Evolutionary conservation across 116 monocot genomes (phyloP).

Genomic region (Papilionanthe hybrid): DNA sequence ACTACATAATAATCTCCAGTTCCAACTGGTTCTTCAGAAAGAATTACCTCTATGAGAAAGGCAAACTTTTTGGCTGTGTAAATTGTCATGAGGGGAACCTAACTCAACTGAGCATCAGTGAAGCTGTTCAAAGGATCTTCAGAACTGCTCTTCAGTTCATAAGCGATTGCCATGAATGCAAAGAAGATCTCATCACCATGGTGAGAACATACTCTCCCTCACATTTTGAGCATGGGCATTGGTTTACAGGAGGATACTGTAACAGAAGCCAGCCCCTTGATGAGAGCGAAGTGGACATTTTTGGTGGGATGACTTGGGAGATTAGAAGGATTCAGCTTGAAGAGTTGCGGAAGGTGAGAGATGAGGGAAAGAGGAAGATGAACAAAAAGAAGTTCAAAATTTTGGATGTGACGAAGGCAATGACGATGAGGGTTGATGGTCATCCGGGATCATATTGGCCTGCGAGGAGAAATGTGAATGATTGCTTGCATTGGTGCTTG

Average conservation of each 20-base stretch:
- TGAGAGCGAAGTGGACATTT: slow-evolving; percentile 15
- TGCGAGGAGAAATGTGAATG: slow-evolving; percentile 21
- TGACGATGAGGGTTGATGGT: slow-evolving; percentile 52
- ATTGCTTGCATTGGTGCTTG: slow-evolving; percentile 54
- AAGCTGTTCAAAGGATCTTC: slow-evolving; percentile 24
- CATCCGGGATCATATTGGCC: slow-evolving; percentile 40
- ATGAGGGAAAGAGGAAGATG: background rate
- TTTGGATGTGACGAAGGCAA: slow-evolving; percentile 52
- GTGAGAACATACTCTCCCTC: slow-evolving; percentile 50
- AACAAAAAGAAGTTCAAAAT: slow-evolving; percentile 11
- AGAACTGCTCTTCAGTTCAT: slow-evolving; percentile 30
- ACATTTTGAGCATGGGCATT: slow-evolving; percentile 63
- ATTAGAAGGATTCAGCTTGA: slow-evolving; percentile 31
- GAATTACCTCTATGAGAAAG: slow-evolving; percentile 30
- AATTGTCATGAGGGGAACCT: slow-evolving; percentile 31
- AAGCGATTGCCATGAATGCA: slow-evolving; percentile 12
- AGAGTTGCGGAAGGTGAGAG: slow-evolving; percentile 21
- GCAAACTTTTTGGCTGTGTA: slow-evolving; percentile 38
- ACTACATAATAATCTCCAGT: slow-evolving; percentile 28
- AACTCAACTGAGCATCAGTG: slow-evolving; percentile 10
- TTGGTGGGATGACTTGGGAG: slow-evolving; percentile 9
- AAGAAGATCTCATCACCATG: slow-evolving; percentile 17
- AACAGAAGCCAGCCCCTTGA: slow-evolving; percentile 41
- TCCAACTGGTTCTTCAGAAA: slow-evolving; percentile 39
- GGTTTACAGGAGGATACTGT: slow-evolving; percentile 56